A percentile compares a stretch with the other conserved stretches of the same genome.
These are phyloP conservation scores for Mediolabrus comicus DNA, from an alignment of 108 stramenopile species.

Conservation along the genomic window DNA sequence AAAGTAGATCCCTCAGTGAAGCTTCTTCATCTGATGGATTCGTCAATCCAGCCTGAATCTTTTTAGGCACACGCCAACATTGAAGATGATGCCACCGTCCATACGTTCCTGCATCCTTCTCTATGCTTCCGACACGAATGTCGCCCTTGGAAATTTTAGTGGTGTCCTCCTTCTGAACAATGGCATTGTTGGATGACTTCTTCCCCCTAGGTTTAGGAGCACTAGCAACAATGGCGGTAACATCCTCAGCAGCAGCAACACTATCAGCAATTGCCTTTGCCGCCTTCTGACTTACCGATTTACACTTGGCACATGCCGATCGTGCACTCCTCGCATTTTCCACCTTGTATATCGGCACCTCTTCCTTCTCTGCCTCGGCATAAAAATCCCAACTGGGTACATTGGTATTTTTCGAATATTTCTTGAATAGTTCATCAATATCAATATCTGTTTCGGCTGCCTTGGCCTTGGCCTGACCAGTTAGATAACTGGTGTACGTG, in stretches of 20 bases:
- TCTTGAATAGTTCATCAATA: slow-evolving; percentile 20
- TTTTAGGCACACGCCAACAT: slow-evolving; percentile 43
- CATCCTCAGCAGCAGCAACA: background rate
- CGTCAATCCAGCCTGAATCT: slow-evolving; percentile 34
- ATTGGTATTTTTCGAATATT: slow-evolving; percentile 12
- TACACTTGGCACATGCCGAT: slow-evolving; percentile 24
- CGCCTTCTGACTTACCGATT: background rate
- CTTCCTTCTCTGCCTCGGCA: slow-evolving; percentile 36
- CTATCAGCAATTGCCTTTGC: background rate
- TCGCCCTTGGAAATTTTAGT: slow-evolving; percentile 17
- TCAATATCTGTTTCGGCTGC: background rate
- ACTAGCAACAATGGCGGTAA: background rate
- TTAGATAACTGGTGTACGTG: slow-evolving; percentile 29
- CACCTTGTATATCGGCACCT: slow-evolving; percentile 46
- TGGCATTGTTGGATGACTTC: background rate
- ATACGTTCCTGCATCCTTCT: slow-evolving; percentile 41
- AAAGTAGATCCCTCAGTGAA: slow-evolving; percentile 30
- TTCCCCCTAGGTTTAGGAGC: background rate
- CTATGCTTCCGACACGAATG: slow-evolving; percentile 42
- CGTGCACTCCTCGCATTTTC: slow-evolving; percentile 44
- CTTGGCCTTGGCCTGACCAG: background rate
- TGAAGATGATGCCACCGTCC: slow-evolving; percentile 52
- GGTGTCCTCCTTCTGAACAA: background rate
- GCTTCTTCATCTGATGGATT: slow-evolving; percentile 19
- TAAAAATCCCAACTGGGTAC: slow-evolving; percentile 46